Evolutionary conservation across 2,329 filamentous ascomycete genomes (phyloP).

Genomic region (Colletotrichum brevisporum): DNA sequence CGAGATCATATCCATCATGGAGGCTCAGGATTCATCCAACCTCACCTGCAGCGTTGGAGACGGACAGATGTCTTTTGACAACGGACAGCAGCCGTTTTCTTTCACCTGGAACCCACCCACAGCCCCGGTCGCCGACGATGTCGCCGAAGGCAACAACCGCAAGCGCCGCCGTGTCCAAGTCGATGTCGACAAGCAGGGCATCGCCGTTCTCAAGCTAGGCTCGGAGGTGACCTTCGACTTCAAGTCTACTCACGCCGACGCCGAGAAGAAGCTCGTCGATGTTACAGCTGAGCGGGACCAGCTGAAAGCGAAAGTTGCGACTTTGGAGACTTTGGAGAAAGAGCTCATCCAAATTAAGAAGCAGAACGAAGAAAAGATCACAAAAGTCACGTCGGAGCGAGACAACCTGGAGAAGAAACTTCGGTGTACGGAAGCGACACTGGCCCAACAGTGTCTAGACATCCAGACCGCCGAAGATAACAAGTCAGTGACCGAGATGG

Average conservation of each 20-base stretch:
- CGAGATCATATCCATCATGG: neutral
- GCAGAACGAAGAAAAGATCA: too few species aligned
- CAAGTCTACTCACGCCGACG: constrained; percentile 2
- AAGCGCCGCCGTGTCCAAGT: constrained; percentile 29
- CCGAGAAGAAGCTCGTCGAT: constrained; percentile 12
- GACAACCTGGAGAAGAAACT: neutral
- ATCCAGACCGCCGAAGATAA: too few species aligned
- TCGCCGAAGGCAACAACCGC: neutral
- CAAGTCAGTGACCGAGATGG: too few species aligned
- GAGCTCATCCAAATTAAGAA: too few species aligned
- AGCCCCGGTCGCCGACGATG: neutral
- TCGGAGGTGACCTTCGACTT: constrained; percentile 22
- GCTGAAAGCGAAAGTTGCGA: neutral
- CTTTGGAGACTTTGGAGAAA: too few species aligned
- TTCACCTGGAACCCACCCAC: neutral
- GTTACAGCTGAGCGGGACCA: constrained; percentile 4
- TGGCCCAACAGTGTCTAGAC: too few species aligned
- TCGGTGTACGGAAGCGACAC: too few species aligned
- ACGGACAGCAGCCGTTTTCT: neutral
- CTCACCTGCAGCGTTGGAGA: neutral
- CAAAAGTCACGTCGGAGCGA: too few species aligned
- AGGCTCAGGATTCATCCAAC: neutral
- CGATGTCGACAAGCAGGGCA: constrained; percentile 13
- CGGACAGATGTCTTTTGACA: neutral
- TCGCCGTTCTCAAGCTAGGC: constrained; percentile 7